phyloP scores from a whole-genome alignment of 306 rosid genomes.

The Fagus sylvatica region DNA sequence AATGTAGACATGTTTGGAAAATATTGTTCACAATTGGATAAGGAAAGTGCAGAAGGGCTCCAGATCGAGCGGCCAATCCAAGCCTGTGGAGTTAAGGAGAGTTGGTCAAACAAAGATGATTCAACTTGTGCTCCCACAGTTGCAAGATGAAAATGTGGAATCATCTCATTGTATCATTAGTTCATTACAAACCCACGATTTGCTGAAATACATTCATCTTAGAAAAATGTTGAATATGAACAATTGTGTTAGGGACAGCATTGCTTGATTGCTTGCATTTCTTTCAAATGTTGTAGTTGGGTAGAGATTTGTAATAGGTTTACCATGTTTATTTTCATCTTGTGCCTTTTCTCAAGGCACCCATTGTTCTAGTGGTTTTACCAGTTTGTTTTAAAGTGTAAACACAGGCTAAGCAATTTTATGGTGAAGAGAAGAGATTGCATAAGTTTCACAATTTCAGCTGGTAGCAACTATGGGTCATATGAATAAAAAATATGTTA shows the following conservation, averaged over 20 bases:
- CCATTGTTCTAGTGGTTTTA: not conserved
- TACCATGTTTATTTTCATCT: not conserved
- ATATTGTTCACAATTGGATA: constrained; percentile 72
- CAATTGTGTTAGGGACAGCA: not conserved
- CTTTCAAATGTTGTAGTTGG: not conserved
- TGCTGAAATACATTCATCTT: constrained; percentile 17
- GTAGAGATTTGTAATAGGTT: constrained; percentile 3
- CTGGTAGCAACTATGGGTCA: not conserved
- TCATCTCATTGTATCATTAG: constrained; percentile 15
- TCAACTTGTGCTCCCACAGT: constrained; percentile 60
- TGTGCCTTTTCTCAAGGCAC: constrained; percentile 6
- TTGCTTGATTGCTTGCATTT: not conserved
- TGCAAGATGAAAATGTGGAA: constrained; percentile 56
- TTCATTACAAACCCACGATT: constrained; percentile 15
- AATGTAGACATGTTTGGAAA: constrained; percentile 64
- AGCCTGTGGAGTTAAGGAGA: constrained; percentile 70
- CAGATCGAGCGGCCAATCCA: constrained; percentile 80
- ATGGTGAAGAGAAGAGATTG: not conserved
- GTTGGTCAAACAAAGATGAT: constrained; percentile 76
- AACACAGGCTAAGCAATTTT: not conserved
- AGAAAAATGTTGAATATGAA: constrained; percentile 17
- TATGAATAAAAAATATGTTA: not conserved
- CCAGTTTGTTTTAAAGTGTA: not conserved
- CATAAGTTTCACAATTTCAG: not conserved
- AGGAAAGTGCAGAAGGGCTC: constrained; percentile 53